Evolutionary conservation across 83 land plant genomes (phyloP).

Genomic region (Picea abies): DNA sequence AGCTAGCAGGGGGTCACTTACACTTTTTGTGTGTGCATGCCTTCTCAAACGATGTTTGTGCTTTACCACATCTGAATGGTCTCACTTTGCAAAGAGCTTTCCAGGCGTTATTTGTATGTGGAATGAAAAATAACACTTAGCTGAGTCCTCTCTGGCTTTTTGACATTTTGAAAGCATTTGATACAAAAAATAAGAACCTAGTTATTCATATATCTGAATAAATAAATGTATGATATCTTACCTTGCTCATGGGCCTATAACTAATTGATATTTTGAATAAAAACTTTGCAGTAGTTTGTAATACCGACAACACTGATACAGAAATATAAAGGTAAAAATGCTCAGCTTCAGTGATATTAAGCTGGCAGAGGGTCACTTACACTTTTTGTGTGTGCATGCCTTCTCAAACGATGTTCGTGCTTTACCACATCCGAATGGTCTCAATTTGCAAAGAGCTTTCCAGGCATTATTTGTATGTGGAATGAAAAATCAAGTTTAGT

Average conservation of each 20-base stretch:
- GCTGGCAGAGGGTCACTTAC: neutral
- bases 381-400: neutral
- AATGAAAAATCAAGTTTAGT: neutral
- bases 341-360: too few species aligned
- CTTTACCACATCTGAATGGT: neutral
- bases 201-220: too few species aligned
- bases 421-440: neutral
- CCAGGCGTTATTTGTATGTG: neutral
- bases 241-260: too few species aligned
- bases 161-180: too few species aligned
- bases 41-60: neutral
- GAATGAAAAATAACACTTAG: neutral
- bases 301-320: too few species aligned
- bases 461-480: neutral
- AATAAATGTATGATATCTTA: too few species aligned
- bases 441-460: too few species aligned
- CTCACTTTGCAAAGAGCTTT: neutral
- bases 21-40: neutral
- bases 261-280: too few species aligned
- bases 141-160: neutral
- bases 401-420: neutral
- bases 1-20: neutral
- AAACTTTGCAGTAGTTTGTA: too few species aligned
- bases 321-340: too few species aligned
- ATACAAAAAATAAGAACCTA: too few species aligned